Conservation (phyloP, 164 flowering plant genomes). For the Umbilicus rupestris region DNA sequence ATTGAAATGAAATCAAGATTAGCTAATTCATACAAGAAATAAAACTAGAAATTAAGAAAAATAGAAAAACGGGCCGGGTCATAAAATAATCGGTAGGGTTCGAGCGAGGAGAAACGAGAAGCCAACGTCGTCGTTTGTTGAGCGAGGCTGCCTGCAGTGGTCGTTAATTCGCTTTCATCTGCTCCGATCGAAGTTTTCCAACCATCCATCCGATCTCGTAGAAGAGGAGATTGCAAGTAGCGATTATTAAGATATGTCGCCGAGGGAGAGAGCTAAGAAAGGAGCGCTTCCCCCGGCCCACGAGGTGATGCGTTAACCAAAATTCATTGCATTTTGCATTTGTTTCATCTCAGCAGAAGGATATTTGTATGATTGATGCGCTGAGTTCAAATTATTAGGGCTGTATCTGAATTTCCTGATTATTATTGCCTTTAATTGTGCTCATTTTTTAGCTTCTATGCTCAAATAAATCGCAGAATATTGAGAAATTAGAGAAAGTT, state of each 20-base stretch:
- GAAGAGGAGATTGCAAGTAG: background rate
- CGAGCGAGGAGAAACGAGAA: too few relatives aligned
- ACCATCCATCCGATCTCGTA: background rate
- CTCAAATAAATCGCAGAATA: slow-evolving; percentile 34
- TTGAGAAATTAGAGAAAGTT: slow-evolving; percentile 64
- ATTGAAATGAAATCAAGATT: too few relatives aligned
- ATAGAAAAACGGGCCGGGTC: too few relatives aligned
- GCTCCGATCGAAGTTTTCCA: background rate
- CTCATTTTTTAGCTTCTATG: background rate
- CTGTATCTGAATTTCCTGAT: background rate
- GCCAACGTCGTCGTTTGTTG: too few relatives aligned
- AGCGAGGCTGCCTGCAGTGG: background rate
- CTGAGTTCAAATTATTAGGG: background rate
- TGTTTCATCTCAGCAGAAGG: too few relatives aligned
- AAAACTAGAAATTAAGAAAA: too few relatives aligned
- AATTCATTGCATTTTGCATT: background rate
- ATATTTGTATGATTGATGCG: background rate
- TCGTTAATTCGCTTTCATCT: background rate
- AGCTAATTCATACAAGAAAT: too few relatives aligned
- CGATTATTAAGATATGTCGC: slow-evolving; percentile 15
- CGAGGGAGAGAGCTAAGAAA: slow-evolving; percentile 45
- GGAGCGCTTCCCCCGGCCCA: slow-evolving; percentile 44
- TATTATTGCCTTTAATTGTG: background rate
- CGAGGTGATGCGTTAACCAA: slow-evolving; percentile 29
- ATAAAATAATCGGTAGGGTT: too few relatives aligned